These are phyloP conservation scores for Lathyrus aphaca DNA, from an alignment of 306 rosid species.

Conservation along the genomic window DNA sequence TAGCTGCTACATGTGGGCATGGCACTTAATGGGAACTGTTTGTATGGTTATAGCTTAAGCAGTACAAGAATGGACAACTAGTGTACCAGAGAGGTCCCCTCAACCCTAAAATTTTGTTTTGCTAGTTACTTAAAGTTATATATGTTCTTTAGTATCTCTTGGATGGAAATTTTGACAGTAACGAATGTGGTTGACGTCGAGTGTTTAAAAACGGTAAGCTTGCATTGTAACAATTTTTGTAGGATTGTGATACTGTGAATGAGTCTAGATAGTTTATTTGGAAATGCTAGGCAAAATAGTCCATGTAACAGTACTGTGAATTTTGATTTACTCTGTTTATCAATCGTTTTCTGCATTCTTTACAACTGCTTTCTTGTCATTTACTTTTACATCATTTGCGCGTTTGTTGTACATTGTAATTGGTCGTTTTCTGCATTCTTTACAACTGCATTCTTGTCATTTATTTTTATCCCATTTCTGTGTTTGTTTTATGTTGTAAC, in stretches of 20 bases:
- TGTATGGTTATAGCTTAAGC: constrained; percentile 31
- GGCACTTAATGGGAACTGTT: constrained; percentile 30
- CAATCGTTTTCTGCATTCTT: constrained; percentile 23
- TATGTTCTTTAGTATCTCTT: constrained; percentile 25
- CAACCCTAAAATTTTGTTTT: constrained; percentile 11
- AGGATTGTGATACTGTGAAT: constrained; percentile 33
- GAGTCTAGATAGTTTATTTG: constrained; percentile 22
- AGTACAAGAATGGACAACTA: constrained; percentile 22
- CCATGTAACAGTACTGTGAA: constrained; percentile 32
- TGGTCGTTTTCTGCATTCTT: constrained; percentile 19
- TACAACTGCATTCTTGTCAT: neutral
- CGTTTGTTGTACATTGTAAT: constrained; percentile 10
- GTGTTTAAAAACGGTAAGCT: neutral
- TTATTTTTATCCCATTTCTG: neutral
- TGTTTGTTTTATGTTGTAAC: constrained; percentile 11
- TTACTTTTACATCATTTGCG: neutral
- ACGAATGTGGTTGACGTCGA: constrained; percentile 10
- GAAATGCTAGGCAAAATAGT: constrained; percentile 28
- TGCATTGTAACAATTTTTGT: constrained; percentile 27
- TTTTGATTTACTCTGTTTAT: constrained; percentile 22
- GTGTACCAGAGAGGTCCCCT: constrained; percentile 1
- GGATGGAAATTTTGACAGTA: constrained; percentile 21
- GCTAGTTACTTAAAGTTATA: constrained; percentile 19
- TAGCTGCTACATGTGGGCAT: constrained; percentile 3
- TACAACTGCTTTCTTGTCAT: neutral